A percentile compares a stretch with the other conserved stretches of the same genome.
These are phyloP conservation scores for Cystobasidium ongulense DNA, from an alignment of 768 basidiomycete species.

Conservation along the genomic window DNA sequence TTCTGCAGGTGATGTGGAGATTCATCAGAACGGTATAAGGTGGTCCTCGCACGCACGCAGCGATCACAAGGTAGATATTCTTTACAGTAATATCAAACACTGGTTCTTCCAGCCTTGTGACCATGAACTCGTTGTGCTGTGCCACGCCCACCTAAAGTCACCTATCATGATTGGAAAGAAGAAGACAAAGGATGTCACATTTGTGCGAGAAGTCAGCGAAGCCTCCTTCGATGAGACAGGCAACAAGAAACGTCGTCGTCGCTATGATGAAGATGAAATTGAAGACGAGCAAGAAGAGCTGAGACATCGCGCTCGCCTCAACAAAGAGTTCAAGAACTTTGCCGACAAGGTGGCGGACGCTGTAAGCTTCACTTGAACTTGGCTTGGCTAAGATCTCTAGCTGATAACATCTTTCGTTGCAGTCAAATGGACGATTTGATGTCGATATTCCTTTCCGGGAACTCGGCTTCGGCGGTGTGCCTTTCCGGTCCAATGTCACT, in stretches of 20 bases:
- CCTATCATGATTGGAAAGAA: conserved; percentile 99
- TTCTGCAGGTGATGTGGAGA: conserved; percentile 92
- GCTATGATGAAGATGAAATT: conserved; percentile 90
- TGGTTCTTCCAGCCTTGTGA: conserved; percentile 99
- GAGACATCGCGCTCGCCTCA: conserved; percentile 74
- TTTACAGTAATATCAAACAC: conserved; percentile 96
- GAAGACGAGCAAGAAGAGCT: conserved; percentile 97
- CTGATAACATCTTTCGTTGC: conserved; percentile 42
- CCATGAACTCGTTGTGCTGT: conserved; percentile 83
- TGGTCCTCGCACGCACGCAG: conserved; percentile 78
- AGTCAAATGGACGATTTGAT: conserved; percentile 76
- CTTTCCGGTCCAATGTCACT: conserved; percentile 75
- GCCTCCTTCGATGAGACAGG: conserved; percentile 98
- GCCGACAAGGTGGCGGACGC: conserved; percentile 86
- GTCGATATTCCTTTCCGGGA: conserved; percentile 96
- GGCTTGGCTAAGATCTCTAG: background rate
- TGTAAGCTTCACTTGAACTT: conserved; percentile 50
- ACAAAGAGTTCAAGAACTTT: conserved; percentile 89
- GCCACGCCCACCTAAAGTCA: conserved; percentile 83
- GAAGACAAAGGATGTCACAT: conserved; percentile 95
- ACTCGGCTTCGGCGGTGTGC: conserved; percentile 92
- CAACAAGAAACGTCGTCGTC: conserved; percentile 93
- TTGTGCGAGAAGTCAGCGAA: conserved; percentile 94
- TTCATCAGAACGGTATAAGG: conserved; percentile 92
- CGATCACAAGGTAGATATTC: conserved; percentile 76